Conservation (phyloP, 2,329 filamentous ascomycete genomes). For the Zasmidium cellare region DNA sequence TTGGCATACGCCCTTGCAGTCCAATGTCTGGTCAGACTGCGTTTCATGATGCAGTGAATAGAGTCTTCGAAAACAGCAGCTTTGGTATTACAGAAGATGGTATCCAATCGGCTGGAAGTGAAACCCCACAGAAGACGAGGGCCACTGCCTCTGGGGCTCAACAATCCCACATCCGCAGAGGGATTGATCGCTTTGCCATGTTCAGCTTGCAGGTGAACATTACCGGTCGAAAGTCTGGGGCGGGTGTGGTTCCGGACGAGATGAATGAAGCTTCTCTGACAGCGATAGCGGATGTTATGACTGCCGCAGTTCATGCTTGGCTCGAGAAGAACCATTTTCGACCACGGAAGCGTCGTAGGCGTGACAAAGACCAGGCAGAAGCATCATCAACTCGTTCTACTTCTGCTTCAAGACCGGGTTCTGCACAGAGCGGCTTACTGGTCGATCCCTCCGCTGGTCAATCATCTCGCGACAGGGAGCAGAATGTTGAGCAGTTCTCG, state of each 20-base stretch:
- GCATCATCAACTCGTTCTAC: neutral
- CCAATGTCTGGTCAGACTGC: conserved; percentile 60
- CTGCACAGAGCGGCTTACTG: neutral
- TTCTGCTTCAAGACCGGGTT: neutral
- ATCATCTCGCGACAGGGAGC: too few species aligned
- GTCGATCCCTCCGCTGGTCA: too few species aligned
- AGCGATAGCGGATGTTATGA: conserved; percentile 63
- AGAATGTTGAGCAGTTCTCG: too few species aligned
- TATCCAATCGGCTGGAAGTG: conserved; percentile 34
- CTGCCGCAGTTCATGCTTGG: conserved; percentile 71
- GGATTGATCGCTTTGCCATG: conserved; percentile 82
- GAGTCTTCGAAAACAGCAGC: conserved; percentile 70
- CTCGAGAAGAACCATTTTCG: conserved; percentile 70
- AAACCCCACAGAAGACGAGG: conserved; percentile 40
- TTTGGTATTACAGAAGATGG: conserved; percentile 66
- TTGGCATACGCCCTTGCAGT: conserved; percentile 69
- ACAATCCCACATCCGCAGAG: conserved; percentile 60
- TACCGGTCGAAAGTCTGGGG: neutral
- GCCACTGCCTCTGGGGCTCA: conserved; percentile 50
- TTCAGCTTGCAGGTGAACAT: conserved; percentile 67
- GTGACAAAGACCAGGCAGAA: conserved; percentile 10
- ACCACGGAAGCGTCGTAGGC: conserved; percentile 43
- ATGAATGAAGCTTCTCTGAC: conserved; percentile 43
- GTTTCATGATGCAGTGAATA: conserved; percentile 77
- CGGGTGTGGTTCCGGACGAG: conserved; percentile 10